phyloP scores from a whole-genome alignment of 305 asterid species.

The Fraxinus paxiana region DNA sequence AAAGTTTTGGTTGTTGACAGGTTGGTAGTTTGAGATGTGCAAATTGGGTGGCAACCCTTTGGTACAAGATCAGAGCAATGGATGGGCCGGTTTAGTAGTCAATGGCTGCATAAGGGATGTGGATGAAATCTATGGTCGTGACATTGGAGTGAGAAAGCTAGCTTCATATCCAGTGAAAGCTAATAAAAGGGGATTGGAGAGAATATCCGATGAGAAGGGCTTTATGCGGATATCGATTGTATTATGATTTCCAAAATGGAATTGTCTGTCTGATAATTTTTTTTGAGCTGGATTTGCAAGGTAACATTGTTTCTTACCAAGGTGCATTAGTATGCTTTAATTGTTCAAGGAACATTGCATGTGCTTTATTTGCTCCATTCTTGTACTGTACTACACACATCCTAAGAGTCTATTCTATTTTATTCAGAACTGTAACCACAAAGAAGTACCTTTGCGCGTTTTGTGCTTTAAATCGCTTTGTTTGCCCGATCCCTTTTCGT shows the following conservation, averaged over 20 bases:
- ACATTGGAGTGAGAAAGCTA: constrained; percentile 39
- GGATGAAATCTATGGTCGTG: constrained; percentile 37
- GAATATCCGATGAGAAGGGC: background rate
- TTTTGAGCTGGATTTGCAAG: background rate
- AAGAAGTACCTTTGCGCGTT: background rate
- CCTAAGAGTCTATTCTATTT: background rate
- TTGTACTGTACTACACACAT: background rate
- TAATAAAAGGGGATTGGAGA: constrained; percentile 42
- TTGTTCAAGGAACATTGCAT: background rate
- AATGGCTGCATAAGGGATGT: constrained; percentile 36
- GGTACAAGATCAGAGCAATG: constrained; percentile 44
- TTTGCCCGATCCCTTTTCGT: background rate
- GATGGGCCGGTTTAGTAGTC: constrained; percentile 43
- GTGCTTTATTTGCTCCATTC: background rate
- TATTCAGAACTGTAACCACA: background rate
- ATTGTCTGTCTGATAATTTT: background rate
- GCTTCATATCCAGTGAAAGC: constrained; percentile 44
- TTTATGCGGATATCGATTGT: background rate
- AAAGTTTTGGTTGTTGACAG: constrained; percentile 38
- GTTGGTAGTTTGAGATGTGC: constrained; percentile 46
- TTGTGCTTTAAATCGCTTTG: background rate
- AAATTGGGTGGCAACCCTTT: constrained; percentile 39
- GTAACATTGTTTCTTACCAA: background rate
- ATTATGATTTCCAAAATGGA: background rate
- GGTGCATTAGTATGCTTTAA: background rate